phyloP scores from a whole-genome alignment of 2,329 filamentous ascomycete genomes.

The Fusarium ramigenum region DNA sequence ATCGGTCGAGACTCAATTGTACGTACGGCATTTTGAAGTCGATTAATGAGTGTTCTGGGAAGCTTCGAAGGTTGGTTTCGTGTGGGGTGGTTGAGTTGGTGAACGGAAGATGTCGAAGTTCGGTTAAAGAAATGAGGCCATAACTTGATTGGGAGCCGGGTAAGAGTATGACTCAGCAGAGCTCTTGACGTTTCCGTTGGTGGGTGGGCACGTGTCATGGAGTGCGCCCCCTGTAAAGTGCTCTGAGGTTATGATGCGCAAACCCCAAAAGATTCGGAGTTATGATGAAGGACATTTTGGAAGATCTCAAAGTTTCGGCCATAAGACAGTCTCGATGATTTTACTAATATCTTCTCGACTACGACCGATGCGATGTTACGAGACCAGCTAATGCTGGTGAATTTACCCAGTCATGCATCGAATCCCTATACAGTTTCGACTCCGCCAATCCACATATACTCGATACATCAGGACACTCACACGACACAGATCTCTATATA shows the following conservation, averaged over 20 bases:
- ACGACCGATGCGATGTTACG: conserved; percentile 37
- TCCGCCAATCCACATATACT: conserved; percentile 12
- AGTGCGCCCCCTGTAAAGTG: conserved; percentile 2
- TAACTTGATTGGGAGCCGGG: conserved; percentile 47
- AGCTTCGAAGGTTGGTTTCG: conserved; percentile 35
- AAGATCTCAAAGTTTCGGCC: neutral
- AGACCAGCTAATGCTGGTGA: conserved; percentile 28
- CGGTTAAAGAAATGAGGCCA: conserved; percentile 52
- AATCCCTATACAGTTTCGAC: conserved; percentile 31
- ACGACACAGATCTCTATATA: conserved; percentile 10
- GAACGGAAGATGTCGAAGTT: conserved; percentile 44
- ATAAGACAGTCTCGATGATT: conserved; percentile 6
- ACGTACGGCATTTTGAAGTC: conserved; percentile 55
- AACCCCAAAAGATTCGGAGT: conserved; percentile 25
- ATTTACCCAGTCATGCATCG: conserved; percentile 45
- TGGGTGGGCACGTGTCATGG: conserved; percentile 29
- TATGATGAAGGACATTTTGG: conserved; percentile 2
- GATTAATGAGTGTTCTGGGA: conserved; percentile 37
- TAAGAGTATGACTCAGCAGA: conserved; percentile 49
- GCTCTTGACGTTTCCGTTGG: conserved; percentile 36
- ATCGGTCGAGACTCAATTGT: conserved; percentile 33
- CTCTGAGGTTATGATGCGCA: conserved; percentile 4
- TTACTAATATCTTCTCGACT: neutral
- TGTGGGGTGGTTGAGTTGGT: conserved; percentile 41
- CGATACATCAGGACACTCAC: conserved; percentile 2